Evolutionary conservation across 805 yeast species (phyloP), one percentile per base, ranked within the genome.

Genomic region (Saturnispora diversa): DNA sequence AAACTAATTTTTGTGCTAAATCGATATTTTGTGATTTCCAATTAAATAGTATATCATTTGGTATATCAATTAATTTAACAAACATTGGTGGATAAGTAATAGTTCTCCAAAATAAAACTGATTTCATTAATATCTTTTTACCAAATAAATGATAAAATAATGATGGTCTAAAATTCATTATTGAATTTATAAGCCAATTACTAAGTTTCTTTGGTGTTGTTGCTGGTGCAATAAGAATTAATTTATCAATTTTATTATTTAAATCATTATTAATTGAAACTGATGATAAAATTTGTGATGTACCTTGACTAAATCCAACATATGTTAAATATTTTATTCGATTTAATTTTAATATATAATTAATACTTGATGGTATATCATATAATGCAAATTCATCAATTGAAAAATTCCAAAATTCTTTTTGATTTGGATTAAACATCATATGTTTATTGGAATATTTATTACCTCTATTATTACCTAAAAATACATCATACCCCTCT

Each of bases 241-340:
- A 60, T 45, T 62, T 60, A 24, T 67, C 68, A 36, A 74, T 67
- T 48, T 73, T 70, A 9, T 62, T 53, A 57, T 84, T 84, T 44
- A 90, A 66, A 10, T 70, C 69, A n/a, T 84, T 75, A 55, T 81
- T 76, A 21, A 80, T 55, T 0, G 94, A 75, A 26, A 88, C 66
- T 11, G 94, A 72, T 1, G 95, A 95, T 60, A 90, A 82, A 33
- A 86, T 84, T 60, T 92, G 97, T 3, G 97, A 94, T 2, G 95
- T 80, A 11, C 98, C 98, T 59, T 90, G 98, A 24, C 90, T 78
- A 57, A 92, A 92, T 1, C 97, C 98, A 50, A 90, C 70, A 55
- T 87, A 90, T 1, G 77, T 72, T 27, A 88, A 62, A 13, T 60
- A 48, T 22, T 50, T 48, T 46, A 50, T 61, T 3, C 65, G 58